Percentiles rank a stretch among this genome's conserved stretches.
Evolutionary conservation across 495 filamentous ascomycete genomes (phyloP).

Genomic region (Penicillium salamii): DNA sequence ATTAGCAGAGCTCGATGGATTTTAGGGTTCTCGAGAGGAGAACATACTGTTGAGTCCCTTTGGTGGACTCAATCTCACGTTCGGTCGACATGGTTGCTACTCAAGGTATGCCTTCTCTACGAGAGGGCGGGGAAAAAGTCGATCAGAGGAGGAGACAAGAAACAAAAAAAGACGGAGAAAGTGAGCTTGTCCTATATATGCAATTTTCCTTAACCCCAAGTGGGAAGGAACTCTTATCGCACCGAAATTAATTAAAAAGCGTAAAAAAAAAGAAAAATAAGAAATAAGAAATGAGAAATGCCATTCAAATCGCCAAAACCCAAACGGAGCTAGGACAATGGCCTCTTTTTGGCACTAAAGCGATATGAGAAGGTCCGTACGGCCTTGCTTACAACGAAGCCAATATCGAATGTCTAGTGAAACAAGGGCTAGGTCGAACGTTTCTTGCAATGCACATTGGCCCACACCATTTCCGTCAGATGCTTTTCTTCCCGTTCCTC

Average conservation of each 20-base stretch:
- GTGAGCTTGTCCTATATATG: conserved; percentile 23
- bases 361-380: conserved; percentile 8
- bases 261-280: conserved; percentile 8
- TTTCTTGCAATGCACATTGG: conserved; percentile 27
- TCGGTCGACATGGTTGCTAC: conserved; percentile 31
- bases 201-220: conserved; percentile 16
- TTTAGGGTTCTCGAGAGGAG: not conserved
- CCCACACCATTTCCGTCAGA: conserved; percentile 23
- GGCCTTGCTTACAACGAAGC: no score
- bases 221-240: conserved; percentile 19
- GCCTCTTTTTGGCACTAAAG: conserved; percentile 1
- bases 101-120: conserved; percentile 8
- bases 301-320: no score
- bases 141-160: conserved; percentile 2
- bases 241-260: conserved; percentile 8
- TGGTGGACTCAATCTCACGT: conserved; percentile 33
- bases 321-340: no score
- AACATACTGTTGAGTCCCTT: conserved; percentile 28
- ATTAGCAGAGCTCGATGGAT: conserved; percentile 2
- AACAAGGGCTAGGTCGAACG: conserved; percentile 15
- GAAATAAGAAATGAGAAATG: no score
- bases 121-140: conserved; percentile 1
- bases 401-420: conserved; percentile 13
- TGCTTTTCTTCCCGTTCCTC: conserved; percentile 27
- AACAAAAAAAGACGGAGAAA: conserved; percentile 1